A percentile compares a stretch with the other conserved stretches of the same genome.
Conservation (phyloP, 2,329 filamentous ascomycete species). For the Waltergamsia citrina region DNA sequence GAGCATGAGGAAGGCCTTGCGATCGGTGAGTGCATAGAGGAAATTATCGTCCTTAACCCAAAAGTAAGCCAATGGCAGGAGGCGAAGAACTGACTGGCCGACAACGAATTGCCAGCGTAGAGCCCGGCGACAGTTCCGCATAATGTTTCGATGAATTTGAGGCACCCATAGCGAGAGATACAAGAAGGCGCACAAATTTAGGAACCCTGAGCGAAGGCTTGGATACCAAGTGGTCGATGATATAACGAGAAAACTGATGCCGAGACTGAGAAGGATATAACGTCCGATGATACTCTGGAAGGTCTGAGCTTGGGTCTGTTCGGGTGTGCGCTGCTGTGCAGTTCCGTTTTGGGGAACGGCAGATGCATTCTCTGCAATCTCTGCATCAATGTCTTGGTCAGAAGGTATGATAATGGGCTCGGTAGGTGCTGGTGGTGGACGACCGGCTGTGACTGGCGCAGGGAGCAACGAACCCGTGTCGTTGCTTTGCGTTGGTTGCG, state of each 20-base stretch:
- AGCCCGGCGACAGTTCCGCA: conserved; percentile 85
- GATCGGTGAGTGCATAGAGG: conserved; percentile 64
- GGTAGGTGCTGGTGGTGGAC: conserved; percentile 6
- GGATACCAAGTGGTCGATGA: conserved; percentile 53
- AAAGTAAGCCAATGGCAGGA: conserved; percentile 79
- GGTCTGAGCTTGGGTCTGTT: conserved; percentile 19
- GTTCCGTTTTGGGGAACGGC: conserved; percentile 12
- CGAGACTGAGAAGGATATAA: conserved; percentile 44
- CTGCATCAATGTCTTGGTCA: conserved; percentile 54
- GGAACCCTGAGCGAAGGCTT: conserved; percentile 42
- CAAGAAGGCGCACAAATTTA: conserved; percentile 55
- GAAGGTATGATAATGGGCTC: conserved; percentile 50
- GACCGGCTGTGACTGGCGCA: conserved; percentile 26
- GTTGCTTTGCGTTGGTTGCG: conserved; percentile 8
- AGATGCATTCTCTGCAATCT: conserved; percentile 38
- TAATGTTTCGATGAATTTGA: conserved; percentile 82
- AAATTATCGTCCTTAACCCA: conserved; percentile 73
- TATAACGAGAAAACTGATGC: conserved; percentile 47
- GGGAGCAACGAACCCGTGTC: conserved; percentile 23
- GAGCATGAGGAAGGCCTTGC: conserved; percentile 47
- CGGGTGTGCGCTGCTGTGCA: conserved; percentile 13
- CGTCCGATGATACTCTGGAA: conserved; percentile 49
- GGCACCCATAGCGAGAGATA: conserved; percentile 91
- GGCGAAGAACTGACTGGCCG: conserved; percentile 69
- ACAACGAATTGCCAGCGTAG: conserved; percentile 86